Evolutionary conservation across 768 basidiomycete species (phyloP).

Genomic region (Serendipita sp.): DNA sequence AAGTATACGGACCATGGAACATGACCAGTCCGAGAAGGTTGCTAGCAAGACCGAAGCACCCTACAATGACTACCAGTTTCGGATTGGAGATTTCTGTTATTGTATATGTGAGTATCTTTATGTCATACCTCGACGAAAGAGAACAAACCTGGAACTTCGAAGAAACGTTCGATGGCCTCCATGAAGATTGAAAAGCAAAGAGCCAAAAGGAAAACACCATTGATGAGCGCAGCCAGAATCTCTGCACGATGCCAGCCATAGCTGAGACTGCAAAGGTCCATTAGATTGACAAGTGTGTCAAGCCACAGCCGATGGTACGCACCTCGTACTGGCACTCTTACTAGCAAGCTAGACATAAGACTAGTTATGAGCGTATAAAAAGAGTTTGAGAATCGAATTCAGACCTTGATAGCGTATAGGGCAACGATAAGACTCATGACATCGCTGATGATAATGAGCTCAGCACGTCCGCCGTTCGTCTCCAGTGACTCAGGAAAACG

Average conservation of each 20-base stretch:
- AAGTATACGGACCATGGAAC: conserved; percentile 61
- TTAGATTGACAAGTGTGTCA: neutral
- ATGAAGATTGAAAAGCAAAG: conserved; percentile 91
- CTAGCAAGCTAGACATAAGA: neutral
- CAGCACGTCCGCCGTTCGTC: conserved; percentile 11
- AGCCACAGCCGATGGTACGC: neutral
- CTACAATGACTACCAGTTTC: conserved; percentile 76
- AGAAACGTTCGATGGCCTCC: conserved; percentile 84
- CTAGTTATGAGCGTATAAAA: neutral
- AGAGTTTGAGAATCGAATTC: conserved; percentile 10
- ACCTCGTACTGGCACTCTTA: conserved; percentile 1
- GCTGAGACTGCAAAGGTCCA: neutral
- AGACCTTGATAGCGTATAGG: conserved; percentile 79
- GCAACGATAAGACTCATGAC: conserved; percentile 91
- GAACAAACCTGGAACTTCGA: conserved; percentile 55
- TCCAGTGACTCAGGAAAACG: conserved; percentile 17
- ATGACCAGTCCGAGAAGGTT: conserved; percentile 88
- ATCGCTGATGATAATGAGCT: conserved; percentile 43
- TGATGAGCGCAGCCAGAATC: conserved; percentile 85
- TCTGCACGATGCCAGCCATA: conserved; percentile 99
- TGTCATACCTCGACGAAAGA: neutral
- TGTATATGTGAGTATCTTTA: conserved; percentile 9
- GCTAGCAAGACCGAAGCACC: conserved; percentile 72
- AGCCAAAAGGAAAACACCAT: conserved; percentile 92
- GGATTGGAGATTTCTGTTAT: conserved; percentile 73